These are phyloP conservation scores for Magnolia changhungtana DNA, from an alignment of 164 flowering plant species.

Conservation along the genomic window DNA sequence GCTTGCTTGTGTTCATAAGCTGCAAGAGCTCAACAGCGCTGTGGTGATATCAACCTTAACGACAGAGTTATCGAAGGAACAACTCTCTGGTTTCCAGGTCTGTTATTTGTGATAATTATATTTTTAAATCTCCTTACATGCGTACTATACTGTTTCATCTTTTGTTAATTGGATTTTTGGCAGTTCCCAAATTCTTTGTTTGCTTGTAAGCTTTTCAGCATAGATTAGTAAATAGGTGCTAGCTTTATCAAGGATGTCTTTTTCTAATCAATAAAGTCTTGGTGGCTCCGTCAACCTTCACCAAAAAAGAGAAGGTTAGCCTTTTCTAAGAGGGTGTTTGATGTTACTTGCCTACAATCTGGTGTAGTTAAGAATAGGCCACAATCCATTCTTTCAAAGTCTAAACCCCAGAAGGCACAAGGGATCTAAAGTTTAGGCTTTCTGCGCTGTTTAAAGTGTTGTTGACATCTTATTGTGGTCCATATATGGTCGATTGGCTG, in stretches of 20 bases:
- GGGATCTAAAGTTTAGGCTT: not conserved
- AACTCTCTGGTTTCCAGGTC: slow-evolving; percentile 75
- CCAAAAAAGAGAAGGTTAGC: not conserved
- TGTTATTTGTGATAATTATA: not conserved
- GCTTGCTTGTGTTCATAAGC: slow-evolving; percentile 68
- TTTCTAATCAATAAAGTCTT: not conserved
- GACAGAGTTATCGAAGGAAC: slow-evolving; percentile 47
- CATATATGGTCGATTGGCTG: not conserved
- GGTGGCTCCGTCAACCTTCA: not conserved
- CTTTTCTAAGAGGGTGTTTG: not conserved
- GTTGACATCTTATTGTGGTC: not conserved
- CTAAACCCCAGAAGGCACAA: not conserved
- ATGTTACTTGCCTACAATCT: not conserved
- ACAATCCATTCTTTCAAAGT: not conserved
- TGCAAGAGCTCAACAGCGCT: slow-evolving; percentile 81
- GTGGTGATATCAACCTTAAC: slow-evolving; percentile 58
- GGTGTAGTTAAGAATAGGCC: not conserved
- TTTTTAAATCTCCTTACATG: not conserved
- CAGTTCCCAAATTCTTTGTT: not conserved
- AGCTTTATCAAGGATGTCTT: too few species aligned
- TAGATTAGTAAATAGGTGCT: not conserved
- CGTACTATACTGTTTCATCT: not conserved
- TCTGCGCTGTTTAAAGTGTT: not conserved
- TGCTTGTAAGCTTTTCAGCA: too few species aligned
- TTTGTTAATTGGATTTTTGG: not conserved